These are phyloP conservation scores for Cytospora paraplurivora DNA, from an alignment of 2,329 filamentous ascomycete genomes.

Conservation along the genomic window DNA sequence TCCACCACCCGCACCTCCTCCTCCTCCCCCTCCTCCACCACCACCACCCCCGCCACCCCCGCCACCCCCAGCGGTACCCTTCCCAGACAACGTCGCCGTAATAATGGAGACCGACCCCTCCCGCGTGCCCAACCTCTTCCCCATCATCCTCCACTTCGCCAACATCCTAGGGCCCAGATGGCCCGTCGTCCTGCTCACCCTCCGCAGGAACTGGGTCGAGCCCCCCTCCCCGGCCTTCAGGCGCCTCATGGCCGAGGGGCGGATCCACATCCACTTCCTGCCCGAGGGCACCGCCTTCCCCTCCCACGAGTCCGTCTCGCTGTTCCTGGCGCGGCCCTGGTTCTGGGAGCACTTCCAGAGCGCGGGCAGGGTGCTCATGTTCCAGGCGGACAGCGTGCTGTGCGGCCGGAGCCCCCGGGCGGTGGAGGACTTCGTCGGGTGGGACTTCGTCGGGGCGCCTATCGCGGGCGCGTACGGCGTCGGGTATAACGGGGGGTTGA, in stretches of 20 bases:
- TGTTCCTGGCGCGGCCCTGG: slow-evolving; percentile 40
- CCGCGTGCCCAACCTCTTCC: slow-evolving; percentile 39
- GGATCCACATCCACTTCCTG: slow-evolving; percentile 44
- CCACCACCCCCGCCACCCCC: slow-evolving; percentile 10
- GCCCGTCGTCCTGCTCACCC: slow-evolving; percentile 49
- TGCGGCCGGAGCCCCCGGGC: slow-evolving; percentile 36
- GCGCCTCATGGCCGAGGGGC: slow-evolving; percentile 39
- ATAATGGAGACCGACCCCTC: slow-evolving; percentile 47
- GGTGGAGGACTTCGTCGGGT: slow-evolving; percentile 42
- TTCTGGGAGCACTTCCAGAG: slow-evolving; percentile 42
- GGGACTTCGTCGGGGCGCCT: slow-evolving; percentile 40
- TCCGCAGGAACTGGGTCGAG: slow-evolving; percentile 34
- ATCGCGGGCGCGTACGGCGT: slow-evolving; percentile 31
- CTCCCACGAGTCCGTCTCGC: slow-evolving; percentile 40
- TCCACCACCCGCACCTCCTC: slow-evolving; percentile 20
- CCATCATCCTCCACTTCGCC: slow-evolving; percentile 39
- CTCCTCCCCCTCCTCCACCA: slow-evolving; percentile 20
- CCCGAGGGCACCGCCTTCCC: slow-evolving; percentile 40
- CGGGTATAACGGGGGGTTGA: slow-evolving; percentile 40
- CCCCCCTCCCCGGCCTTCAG: slow-evolving; percentile 39
- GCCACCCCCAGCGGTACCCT: slow-evolving; percentile 14
- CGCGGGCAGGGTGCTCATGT: slow-evolving; percentile 40
- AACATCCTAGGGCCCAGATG: slow-evolving; percentile 44
- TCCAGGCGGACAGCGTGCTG: slow-evolving; percentile 44
- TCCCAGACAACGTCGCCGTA: slow-evolving; percentile 31